Conservation (phyloP, 345 rosid genomes). For the Kernera saxatilis region DNA sequence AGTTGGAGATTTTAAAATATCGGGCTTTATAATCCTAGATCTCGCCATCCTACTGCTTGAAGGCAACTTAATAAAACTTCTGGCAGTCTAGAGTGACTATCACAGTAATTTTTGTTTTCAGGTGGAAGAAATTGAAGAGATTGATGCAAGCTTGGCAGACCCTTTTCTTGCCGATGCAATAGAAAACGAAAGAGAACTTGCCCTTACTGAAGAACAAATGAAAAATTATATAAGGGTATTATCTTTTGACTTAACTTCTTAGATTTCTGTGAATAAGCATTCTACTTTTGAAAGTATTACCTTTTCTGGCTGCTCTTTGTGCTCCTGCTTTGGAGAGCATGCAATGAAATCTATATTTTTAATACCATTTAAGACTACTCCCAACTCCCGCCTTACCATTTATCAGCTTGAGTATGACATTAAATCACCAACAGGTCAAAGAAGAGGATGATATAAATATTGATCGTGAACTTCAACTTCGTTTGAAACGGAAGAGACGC, state of each 20-base stretch:
- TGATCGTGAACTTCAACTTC: slow-evolving; percentile 75
- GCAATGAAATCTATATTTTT: not conserved
- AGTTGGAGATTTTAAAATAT: not conserved
- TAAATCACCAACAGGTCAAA: slow-evolving; percentile 59
- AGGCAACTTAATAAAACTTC: not conserved
- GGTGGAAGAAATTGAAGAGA: slow-evolving; percentile 98
- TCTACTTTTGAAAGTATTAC: slow-evolving; percentile 14
- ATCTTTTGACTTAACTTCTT: not conserved
- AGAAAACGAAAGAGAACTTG: slow-evolving; percentile 67
- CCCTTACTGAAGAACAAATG: slow-evolving; percentile 77
- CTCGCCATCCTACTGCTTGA: slow-evolving; percentile 3
- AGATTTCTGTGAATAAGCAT: not conserved
- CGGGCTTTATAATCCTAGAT: not conserved
- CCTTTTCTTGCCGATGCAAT: slow-evolving; percentile 82
- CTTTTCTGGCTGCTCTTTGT: slow-evolving; percentile 13
- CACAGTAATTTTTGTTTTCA: slow-evolving; percentile 21
- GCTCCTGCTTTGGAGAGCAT: slow-evolving; percentile 14
- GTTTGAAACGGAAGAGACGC: slow-evolving; percentile 61
- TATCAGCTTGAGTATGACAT: slow-evolving; percentile 16
- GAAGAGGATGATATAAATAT: slow-evolving; percentile 91
- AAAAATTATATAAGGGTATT: slow-evolving; percentile 73
- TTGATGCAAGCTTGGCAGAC: slow-evolving; percentile 59
- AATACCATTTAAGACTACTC: not conserved
- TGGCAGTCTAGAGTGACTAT: slow-evolving; percentile 7
- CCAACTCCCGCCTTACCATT: not conserved